Percentiles rank a stretch among this genome's conserved stretches.
These are phyloP conservation scores for Betula pendula DNA, from an alignment of 306 rosid genomes.

Conservation along the genomic window DNA sequence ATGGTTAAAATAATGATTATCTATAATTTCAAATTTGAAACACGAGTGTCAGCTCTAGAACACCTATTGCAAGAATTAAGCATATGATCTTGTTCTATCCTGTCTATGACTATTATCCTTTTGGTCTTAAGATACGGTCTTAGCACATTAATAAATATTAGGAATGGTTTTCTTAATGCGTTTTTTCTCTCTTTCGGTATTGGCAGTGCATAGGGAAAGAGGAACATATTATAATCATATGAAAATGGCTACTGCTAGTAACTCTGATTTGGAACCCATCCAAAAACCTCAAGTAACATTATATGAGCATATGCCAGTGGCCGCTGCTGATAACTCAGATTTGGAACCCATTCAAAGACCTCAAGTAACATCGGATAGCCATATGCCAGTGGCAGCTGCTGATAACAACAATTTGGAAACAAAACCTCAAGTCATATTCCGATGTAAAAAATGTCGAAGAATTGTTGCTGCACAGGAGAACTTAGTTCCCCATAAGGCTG, in stretches of 20 bases:
- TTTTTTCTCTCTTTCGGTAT: neutral
- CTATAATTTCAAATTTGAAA: neutral
- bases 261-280: neutral
- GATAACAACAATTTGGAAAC: constrained; percentile 41
- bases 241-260: constrained; percentile 1
- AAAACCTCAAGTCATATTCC: constrained; percentile 50
- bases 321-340: neutral
- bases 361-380: neutral
- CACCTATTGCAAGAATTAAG: neutral
- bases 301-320: neutral
- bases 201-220: neutral
- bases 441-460: constrained; percentile 84
- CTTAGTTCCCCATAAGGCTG: constrained; percentile 61
- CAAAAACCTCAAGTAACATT: too few relatives aligned
- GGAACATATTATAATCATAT: neutral
- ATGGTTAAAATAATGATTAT: neutral
- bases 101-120: neutral
- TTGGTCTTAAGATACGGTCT: neutral
- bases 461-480: constrained; percentile 69
- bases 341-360: neutral
- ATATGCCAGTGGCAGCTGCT: constrained; percentile 45
- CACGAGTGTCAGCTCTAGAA: neutral
- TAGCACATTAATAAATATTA: neutral
- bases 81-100: neutral
- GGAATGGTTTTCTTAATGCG: neutral